These are phyloP conservation scores for Yamadazyma kitorensis DNA, from an alignment of 805 yeast genomes.

Conservation along the genomic window DNA sequence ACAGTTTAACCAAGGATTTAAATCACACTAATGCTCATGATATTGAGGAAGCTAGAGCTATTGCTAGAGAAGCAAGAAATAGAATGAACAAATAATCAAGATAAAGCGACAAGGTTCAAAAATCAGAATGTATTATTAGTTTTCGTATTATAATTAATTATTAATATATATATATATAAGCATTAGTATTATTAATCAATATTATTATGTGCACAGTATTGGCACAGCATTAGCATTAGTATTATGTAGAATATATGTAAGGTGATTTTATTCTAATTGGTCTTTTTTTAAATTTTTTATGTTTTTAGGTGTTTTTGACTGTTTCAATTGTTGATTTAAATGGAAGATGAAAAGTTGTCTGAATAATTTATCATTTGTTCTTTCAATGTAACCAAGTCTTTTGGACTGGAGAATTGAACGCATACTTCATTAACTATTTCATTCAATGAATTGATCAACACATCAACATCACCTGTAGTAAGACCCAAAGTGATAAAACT, in stretches of 20 bases:
- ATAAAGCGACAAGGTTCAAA: neutral
- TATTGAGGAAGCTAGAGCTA: slow-evolving; percentile 83
- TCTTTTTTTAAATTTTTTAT: neutral
- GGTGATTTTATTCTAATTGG: neutral
- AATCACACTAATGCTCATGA: slow-evolving; percentile 73
- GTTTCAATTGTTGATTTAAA: too few species aligned
- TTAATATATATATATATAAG: slow-evolving; percentile 1
- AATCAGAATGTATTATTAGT: neutral
- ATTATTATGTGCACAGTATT: neutral
- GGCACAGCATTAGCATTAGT: neutral
- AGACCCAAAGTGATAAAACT: slow-evolving; percentile 30
- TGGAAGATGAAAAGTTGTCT: too few species aligned
- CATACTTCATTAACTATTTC: slow-evolving; percentile 22
- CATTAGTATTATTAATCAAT: neutral
- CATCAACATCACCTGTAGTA: slow-evolving; percentile 23
- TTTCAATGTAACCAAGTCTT: slow-evolving; percentile 26
- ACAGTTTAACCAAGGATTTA: slow-evolving; percentile 68
- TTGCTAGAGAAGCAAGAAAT: slow-evolving; percentile 73
- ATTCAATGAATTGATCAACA: slow-evolving; percentile 21
- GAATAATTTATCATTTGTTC: slow-evolving; percentile 7
- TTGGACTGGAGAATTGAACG: slow-evolving; percentile 17
- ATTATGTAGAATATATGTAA: neutral
- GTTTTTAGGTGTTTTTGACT: too few species aligned
- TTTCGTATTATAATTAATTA: neutral
- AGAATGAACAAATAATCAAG: slow-evolving; percentile 30